Base-by-base conservation (phyloP, 2,329 filamentous ascomycete species). In the Drechslera avenae region DNA sequence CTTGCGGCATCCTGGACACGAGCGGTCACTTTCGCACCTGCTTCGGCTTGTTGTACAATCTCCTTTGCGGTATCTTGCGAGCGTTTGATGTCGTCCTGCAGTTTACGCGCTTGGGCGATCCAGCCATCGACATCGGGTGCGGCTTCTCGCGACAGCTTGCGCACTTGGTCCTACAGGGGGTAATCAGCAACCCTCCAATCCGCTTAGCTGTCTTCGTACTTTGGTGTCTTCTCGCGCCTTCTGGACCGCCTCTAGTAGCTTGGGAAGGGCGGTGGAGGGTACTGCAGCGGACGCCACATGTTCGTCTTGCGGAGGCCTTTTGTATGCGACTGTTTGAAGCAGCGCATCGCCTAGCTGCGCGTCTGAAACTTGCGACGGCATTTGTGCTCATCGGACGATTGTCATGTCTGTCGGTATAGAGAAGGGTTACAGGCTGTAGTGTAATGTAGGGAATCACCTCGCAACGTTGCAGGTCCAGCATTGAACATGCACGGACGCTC, bases 61-160 rank as follows among this genome's bases (percentile, higher is more conserved):
- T 91, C 86, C 65, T 86, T 86, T 17, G 93, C 91, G 30, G 91
- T 86, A 13, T 84, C 82, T 64, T 90, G 87, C 18, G 91, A 93
- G 39, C 85, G 83, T 64, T 90, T 85, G 59, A 97, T 93, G 68
- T 97, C 93, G 55, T 87, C 83, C 71, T 96, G 90, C 6, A 97
- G 83, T 44, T 87, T 85, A 73, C 90, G 90, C 39, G 92, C 91
- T 72, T 94, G 90, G 43, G 81, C 77, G 49, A 95, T 89, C 93
- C 93, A 97, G 43, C 86, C 83, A 67, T 91, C 88, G 42, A 96
- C 88, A 65, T 95, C 88, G 32, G 86, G 83, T 49, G 87, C 88
- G 14, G 86, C 88, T 59, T 91, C 86, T 67, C 86, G 83, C 73
- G 92, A 95, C 55, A 94, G 84, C 17, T 78, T 73, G 58, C 86